These are phyloP conservation scores for Pseudogymnoascus sp. DNA, from an alignment of 2,329 filamentous ascomycete genomes.

Conservation along the genomic window DNA sequence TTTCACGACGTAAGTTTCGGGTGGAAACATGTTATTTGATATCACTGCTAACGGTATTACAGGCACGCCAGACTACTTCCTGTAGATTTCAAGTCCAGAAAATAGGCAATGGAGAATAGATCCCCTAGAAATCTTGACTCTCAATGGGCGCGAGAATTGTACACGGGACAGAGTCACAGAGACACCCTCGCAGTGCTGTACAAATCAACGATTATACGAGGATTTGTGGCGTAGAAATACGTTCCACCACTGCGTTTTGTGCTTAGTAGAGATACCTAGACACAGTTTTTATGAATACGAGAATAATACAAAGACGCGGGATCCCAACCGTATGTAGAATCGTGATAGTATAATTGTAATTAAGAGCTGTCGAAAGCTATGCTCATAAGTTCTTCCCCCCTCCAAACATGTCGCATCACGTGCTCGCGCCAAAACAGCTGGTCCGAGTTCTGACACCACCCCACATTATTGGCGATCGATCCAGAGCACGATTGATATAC, in stretches of 20 bases:
- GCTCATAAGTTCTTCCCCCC: background rate
- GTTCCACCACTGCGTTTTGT: background rate
- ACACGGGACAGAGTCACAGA: background rate
- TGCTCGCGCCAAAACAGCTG: background rate
- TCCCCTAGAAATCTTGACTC: background rate
- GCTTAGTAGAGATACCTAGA: conserved; percentile 9
- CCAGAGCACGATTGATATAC: conserved; percentile 6
- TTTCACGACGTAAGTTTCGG: conserved; percentile 66
- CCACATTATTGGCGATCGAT: conserved; percentile 7
- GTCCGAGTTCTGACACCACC: conserved; percentile 4
- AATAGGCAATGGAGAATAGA: conserved; percentile 8
- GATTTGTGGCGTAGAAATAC: conserved; percentile 7
- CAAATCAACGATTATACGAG: background rate
- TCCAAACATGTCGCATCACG: background rate
- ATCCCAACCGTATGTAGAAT: background rate
- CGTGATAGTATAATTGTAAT: background rate
- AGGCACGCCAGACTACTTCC: conserved; percentile 96
- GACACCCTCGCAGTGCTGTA: background rate
- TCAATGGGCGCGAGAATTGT: background rate
- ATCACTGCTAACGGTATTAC: conserved; percentile 9
- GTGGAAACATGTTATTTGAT: background rate
- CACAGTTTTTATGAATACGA: conserved; percentile 8
- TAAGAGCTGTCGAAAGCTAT: background rate
- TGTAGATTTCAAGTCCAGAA: conserved; percentile 45
- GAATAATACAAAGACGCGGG: conserved; percentile 3